Percentiles rank a stretch among this genome's conserved stretches.
Evolutionary conservation across 352 stramenopile species (phyloP).

Genomic region (Pythium graminicola): DNA sequence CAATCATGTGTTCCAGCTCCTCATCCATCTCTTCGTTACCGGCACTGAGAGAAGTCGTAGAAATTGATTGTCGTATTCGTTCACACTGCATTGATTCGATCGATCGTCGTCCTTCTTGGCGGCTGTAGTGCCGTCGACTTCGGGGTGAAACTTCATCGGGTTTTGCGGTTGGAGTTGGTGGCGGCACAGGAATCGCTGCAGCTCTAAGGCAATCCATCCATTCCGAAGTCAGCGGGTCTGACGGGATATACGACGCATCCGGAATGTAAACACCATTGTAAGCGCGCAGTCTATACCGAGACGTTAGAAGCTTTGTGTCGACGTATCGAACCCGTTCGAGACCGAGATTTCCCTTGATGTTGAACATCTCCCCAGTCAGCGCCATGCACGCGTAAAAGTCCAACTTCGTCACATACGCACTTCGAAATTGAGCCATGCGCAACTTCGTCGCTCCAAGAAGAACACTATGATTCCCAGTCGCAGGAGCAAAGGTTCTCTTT

Average conservation of each 20-base stretch:
- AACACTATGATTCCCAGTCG: conserved; percentile 31
- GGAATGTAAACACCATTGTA: conserved; percentile 72
- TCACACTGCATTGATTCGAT: neutral
- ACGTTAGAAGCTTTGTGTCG: conserved; percentile 55
- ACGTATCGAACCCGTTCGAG: conserved; percentile 71
- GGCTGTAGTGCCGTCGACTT: neutral
- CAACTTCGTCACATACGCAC: conserved; percentile 77
- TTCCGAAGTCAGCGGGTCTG: conserved; percentile 58
- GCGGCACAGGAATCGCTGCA: conserved; percentile 6
- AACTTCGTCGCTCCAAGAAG: conserved; percentile 68
- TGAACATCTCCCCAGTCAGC: conserved; percentile 70
- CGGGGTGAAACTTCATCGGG: neutral
- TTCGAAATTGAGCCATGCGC: conserved; percentile 73
- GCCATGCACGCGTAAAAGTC: conserved; percentile 83
- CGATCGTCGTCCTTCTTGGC: neutral
- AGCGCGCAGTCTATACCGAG: conserved; percentile 50
- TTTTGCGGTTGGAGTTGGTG: neutral
- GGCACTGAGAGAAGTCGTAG: conserved; percentile 29
- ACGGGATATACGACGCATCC: conserved; percentile 54
- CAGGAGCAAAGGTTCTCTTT: neutral
- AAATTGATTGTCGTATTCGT: conserved; percentile 18
- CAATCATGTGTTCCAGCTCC: conserved; percentile 68
- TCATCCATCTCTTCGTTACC: conserved; percentile 65
- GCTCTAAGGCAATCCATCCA: conserved; percentile 77
- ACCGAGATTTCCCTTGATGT: conserved; percentile 79